Conservation (phyloP, 1,139 yeast species). For the Saccharomyces hybrid region DNA sequence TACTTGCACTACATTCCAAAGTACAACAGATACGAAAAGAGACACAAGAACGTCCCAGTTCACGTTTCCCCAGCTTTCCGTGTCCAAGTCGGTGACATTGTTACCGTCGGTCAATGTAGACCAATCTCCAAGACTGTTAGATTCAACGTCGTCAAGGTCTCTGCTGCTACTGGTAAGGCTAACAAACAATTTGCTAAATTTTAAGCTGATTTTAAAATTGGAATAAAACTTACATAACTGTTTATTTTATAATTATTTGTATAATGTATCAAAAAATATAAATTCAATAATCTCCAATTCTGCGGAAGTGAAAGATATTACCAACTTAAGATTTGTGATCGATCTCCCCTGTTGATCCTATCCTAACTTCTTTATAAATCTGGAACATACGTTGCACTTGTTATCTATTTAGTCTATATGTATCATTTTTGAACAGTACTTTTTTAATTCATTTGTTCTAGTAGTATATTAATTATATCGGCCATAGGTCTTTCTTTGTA, state of each 20-base stretch:
- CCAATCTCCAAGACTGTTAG: too few species aligned
- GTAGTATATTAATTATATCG: background rate
- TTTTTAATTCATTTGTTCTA: background rate
- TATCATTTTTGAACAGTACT: background rate
- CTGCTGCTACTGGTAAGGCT: too few species aligned
- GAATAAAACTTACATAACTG: background rate
- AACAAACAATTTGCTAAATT: constrained; percentile 32
- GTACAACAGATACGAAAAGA: too few species aligned
- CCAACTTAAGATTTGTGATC: background rate
- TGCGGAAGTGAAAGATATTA: background rate
- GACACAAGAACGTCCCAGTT: too few species aligned
- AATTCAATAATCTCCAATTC: background rate
- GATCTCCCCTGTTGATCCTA: background rate
- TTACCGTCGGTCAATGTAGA: too few species aligned
- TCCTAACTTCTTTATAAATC: background rate
- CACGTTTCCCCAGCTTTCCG: too few species aligned
- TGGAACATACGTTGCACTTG: background rate
- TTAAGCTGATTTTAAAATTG: constrained; percentile 38
- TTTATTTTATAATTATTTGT: constrained; percentile 14
- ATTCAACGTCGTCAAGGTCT: too few species aligned
- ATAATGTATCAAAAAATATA: constrained; percentile 12
- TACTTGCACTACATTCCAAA: too few species aligned
- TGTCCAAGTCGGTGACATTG: too few species aligned
- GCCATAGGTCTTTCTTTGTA: constrained; percentile 1
- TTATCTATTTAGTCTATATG: background rate